A percentile compares a stretch with the other conserved stretches of the same genome.
Evolutionary conservation across 805 yeast genomes (phyloP).

Genomic region (Kluyveromyces lactis): DNA sequence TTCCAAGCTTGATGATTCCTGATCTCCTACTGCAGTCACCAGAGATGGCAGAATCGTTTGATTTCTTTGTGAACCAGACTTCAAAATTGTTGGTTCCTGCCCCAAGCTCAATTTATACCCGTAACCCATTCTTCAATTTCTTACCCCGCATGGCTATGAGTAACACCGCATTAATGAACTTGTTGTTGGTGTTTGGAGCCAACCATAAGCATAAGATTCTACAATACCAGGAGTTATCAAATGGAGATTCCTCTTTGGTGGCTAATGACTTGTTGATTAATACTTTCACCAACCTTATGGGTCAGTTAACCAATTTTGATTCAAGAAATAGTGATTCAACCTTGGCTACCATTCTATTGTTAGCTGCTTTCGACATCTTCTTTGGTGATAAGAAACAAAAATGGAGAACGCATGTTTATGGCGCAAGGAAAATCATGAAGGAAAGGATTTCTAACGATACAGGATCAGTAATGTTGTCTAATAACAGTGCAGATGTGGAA

Average conservation of each 20-base stretch:
- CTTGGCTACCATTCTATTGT: slow-evolving; percentile 49
- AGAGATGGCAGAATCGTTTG: slow-evolving; percentile 50
- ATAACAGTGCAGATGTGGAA: slow-evolving; percentile 13
- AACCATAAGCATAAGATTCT: slow-evolving; percentile 29
- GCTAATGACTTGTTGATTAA: slow-evolving; percentile 46
- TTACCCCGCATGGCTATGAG: slow-evolving; percentile 63
- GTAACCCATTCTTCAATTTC: slow-evolving; percentile 57
- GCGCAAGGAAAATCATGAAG: slow-evolving; percentile 54
- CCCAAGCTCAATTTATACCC: slow-evolving; percentile 43
- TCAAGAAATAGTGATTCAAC: slow-evolving; percentile 60
- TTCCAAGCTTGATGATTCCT: slow-evolving; percentile 41
- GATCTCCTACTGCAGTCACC: slow-evolving; percentile 53
- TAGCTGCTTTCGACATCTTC: slow-evolving; percentile 49
- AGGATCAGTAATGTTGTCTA: slow-evolving; percentile 9
- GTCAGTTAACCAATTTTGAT: slow-evolving; percentile 39
- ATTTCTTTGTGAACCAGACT: slow-evolving; percentile 53
- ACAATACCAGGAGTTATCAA: background rate
- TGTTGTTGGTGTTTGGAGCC: slow-evolving; percentile 45
- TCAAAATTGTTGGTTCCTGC: slow-evolving; percentile 59
- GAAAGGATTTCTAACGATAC: slow-evolving; percentile 10
- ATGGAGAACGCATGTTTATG: slow-evolving; percentile 59
- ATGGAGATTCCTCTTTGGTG: slow-evolving; percentile 23
- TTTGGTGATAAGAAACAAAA: slow-evolving; percentile 35
- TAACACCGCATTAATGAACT: slow-evolving; percentile 42
- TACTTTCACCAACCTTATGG: slow-evolving; percentile 49